These are phyloP conservation scores for Peniophora sp. DNA, from an alignment of 1,284 basidiomycete genomes.

Conservation along the genomic window DNA sequence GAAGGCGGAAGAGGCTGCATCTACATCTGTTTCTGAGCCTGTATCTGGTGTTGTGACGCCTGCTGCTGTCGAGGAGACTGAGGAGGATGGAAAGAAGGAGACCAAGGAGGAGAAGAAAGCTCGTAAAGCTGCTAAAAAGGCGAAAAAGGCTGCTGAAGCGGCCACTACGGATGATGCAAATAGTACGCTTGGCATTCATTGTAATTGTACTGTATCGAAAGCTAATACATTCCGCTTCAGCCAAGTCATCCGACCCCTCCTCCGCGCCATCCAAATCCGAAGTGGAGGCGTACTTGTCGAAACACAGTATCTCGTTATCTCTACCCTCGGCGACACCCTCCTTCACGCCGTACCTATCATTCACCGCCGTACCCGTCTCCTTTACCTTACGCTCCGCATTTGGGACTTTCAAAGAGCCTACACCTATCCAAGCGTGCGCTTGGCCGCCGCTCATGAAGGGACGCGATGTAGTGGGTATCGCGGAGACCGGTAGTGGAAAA, in stretches of 20 bases:
- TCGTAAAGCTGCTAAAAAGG: constrained; percentile 9
- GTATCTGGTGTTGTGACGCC: neutral
- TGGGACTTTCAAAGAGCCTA: constrained; percentile 77
- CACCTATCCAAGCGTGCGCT: constrained; percentile 92
- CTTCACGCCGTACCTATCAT: constrained; percentile 70
- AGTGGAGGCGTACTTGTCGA: constrained; percentile 56
- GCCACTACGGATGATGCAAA: constrained; percentile 9
- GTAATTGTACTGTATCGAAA: no score
- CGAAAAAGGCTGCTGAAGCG: neutral
- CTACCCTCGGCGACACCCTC: constrained; percentile 33
- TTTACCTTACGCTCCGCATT: constrained; percentile 57
- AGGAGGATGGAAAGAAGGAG: constrained; percentile 8
- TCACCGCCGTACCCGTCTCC: constrained; percentile 69
- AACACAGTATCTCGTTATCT: constrained; percentile 72
- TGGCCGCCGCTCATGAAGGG: constrained; percentile 88
- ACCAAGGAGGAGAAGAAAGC: constrained; percentile 19
- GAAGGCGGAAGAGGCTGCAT: constrained; percentile 19
- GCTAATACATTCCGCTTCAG: constrained; percentile 10
- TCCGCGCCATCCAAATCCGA: constrained; percentile 27
- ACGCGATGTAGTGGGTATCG: constrained; percentile 90
- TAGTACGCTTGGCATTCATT: no score
- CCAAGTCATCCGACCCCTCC: constrained; percentile 9
- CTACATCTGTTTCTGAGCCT: constrained; percentile 11
- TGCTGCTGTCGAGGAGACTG: neutral
- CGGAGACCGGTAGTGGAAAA: constrained; percentile 97